Base-by-base conservation (phyloP, 495 filamentous ascomycete genomes). In the Penicillium longicatenatum region DNA sequence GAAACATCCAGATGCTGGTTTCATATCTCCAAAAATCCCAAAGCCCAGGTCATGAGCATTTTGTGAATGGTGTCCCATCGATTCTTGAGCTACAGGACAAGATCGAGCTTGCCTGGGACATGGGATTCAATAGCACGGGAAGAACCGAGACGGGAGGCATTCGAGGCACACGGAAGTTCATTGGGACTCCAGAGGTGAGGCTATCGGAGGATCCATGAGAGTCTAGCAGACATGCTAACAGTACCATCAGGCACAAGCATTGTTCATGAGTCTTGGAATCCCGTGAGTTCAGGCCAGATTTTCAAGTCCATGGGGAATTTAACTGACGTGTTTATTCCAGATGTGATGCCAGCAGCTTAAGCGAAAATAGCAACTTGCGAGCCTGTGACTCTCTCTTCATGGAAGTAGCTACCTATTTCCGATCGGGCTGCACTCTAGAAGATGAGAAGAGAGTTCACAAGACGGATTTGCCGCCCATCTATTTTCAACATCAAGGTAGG, bases 1-100 rank as follows among this genome's bases (percentile, higher is more conserved):
- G 94, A 10, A 98, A 97, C 69, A 96, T 97, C 41, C 94, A 98
- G 65, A 96, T 97, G 91, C 67, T 97, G 56, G 75, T 87, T 17
- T 93, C 92, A 3, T 93, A 89, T 68, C 82, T 98, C 33, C 80
- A 83, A 48, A 79, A 80, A 30, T 71, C 84, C 8, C 67, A 76
- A 41, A 74, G 75, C 22, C 73, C 77, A 16, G 90, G 89, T 5
- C 70, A 80, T 59, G 78, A 87, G 22, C 67, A 76, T 14, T 89
- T 97, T 51, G 62, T 78, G 10, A 72, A 77, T 8, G 75, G 74
- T 8, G 75, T 90, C n/a, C 94, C 94, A 1, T 85, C 86, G 5
- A 91, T 98, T 49, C 80, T 97, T 43, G 74, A 86, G 29, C 79
- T 98, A 37, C 94, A 98, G 70, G 90, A 97, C 46, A 78, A 85